phyloP scores from a whole-genome alignment of 2,329 filamentous ascomycete genomes.

The Neonectria hederae region DNA sequence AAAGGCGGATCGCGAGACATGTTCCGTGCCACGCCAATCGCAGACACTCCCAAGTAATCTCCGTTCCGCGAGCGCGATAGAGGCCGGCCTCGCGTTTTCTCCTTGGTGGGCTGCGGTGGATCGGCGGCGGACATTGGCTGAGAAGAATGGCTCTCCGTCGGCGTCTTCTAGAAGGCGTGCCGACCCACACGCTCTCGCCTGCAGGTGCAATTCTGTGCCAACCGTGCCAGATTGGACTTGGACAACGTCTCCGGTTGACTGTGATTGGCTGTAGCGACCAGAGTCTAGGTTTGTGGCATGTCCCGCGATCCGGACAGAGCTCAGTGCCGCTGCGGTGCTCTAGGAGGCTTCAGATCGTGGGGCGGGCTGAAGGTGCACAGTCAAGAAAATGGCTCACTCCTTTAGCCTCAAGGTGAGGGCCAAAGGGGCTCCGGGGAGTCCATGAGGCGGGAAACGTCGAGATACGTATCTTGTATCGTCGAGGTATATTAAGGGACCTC shows the following conservation, averaged over 20 bases:
- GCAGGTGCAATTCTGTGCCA: constrained; percentile 24
- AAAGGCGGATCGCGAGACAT: constrained; percentile 34
- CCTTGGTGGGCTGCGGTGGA: constrained; percentile 5
- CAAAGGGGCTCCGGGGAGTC: constrained; percentile 30
- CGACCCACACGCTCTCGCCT: constrained; percentile 20
- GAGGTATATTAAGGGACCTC: constrained; percentile 40
- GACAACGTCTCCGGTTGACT: constrained; percentile 16
- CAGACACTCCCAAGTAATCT: constrained; percentile 29
- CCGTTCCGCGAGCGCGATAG: constrained; percentile 26
- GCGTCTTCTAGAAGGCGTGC: constrained; percentile 39
- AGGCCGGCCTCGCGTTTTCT: constrained; percentile 28
- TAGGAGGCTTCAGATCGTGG: constrained; percentile 40
- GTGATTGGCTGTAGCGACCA: constrained; percentile 11
- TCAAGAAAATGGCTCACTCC: constrained; percentile 44
- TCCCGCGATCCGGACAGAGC: constrained; percentile 20
- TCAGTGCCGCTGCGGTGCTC: constrained; percentile 26
- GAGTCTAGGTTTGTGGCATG: constrained; percentile 14
- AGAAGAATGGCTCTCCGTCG: not conserved
- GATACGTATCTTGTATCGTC: constrained; percentile 39
- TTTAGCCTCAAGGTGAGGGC: constrained; percentile 32
- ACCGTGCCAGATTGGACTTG: constrained; percentile 20
- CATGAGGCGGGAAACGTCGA: constrained; percentile 22
- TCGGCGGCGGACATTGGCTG: constrained; percentile 19
- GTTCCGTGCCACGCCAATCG: constrained; percentile 31
- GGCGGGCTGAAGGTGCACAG: constrained; percentile 36